Conservation (phyloP, 352 stramenopile species). For the Phytophthora sp. region DNA sequence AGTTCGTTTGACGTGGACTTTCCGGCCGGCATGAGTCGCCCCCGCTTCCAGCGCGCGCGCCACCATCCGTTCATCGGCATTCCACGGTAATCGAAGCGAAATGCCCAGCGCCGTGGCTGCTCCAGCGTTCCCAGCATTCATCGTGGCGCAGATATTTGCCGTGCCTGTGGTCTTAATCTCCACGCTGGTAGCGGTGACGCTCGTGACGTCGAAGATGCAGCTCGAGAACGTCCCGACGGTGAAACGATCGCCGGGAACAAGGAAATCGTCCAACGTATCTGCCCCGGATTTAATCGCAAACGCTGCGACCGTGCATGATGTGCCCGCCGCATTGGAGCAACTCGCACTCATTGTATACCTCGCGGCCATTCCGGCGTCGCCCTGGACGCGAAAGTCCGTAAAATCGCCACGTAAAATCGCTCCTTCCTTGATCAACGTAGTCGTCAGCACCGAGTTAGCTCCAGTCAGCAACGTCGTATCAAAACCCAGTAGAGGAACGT, state of each 20-base stretch:
- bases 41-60: not conserved
- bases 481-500: conserved; percentile 87
- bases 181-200: not conserved
- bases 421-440: conserved; percentile 65
- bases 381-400: conserved; percentile 83
- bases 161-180: not conserved
- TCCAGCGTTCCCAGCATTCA: conserved; percentile 5
- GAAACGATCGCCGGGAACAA: conserved; percentile 62
- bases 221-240: conserved; percentile 48
- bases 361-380: conserved; percentile 64
- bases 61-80: conserved; percentile 3
- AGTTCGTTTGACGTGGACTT: not conserved
- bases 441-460: no score
- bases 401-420: conserved; percentile 90
- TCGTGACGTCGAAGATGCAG: conserved; percentile 60
- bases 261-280: conserved; percentile 37
- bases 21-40: not conserved
- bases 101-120: not conserved
- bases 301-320: conserved; percentile 16
- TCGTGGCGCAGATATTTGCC: not conserved
- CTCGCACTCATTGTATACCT: conserved; percentile 34
- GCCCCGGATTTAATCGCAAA: conserved; percentile 33
- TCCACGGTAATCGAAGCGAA: conserved; percentile 6
- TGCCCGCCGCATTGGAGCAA: conserved; percentile 15
- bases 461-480: conserved; percentile 33